Evolutionary conservation across 306 rosid genomes (phyloP).

Genomic region (Cyamopsis tetragonoloba): DNA sequence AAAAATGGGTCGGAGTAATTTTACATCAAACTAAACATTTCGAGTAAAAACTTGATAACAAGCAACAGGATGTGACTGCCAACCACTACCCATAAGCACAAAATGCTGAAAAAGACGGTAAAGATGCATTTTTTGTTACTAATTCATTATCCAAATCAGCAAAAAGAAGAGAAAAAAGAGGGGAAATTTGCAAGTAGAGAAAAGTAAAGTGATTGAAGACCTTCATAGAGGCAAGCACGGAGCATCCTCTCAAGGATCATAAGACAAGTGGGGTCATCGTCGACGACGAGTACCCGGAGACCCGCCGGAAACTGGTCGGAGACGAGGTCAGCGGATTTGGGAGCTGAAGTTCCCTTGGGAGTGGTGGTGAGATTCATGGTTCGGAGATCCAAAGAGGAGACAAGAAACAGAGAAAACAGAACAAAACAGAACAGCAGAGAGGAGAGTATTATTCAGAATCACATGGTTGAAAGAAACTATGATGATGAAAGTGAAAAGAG

Average conservation of each 20-base stretch:
- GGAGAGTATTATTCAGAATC: background rate
- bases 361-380: constrained; percentile 52
- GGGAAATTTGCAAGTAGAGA: no score
- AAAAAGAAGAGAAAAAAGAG: background rate
- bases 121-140: background rate
- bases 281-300: constrained; percentile 84
- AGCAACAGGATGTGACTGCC: background rate
- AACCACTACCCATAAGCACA: background rate
- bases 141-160: background rate
- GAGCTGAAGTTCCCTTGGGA: constrained; percentile 42
- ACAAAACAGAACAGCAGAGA: background rate
- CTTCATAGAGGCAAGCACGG: constrained; percentile 71
- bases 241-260: constrained; percentile 97
- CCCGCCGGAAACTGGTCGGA: constrained; percentile 91
- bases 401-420: constrained; percentile 3
- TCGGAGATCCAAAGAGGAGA: constrained; percentile 36
- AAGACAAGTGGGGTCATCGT: constrained; percentile 95
- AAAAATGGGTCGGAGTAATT: background rate
- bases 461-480: constrained; percentile 31
- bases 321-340: constrained; percentile 43
- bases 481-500: background rate
- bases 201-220: constrained; percentile 31
- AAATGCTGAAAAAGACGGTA: background rate
- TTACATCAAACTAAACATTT: constrained; percentile 12
- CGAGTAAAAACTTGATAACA: background rate